phyloP scores from a whole-genome alignment of 768 basidiomycete genomes.

The Boletus tomentosulus region DNA sequence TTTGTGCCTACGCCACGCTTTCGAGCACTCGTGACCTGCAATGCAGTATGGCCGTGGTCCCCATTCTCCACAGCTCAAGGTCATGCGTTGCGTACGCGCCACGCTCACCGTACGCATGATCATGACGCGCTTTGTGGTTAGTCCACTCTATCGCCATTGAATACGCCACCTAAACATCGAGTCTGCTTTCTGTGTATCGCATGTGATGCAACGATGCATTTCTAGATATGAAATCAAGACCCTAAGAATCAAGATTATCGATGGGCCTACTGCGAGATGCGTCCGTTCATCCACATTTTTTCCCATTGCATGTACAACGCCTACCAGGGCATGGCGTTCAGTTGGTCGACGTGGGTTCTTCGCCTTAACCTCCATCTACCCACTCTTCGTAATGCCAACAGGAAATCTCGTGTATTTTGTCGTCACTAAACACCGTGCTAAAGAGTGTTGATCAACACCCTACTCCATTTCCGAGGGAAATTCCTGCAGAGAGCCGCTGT shows the following conservation, averaged over 20 bases:
- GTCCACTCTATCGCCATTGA: conserved; percentile 23
- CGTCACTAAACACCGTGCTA: conserved; percentile 1
- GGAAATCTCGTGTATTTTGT: conserved; percentile 5
- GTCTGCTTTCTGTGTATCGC: conserved; percentile 10
- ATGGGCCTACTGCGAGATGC: conserved; percentile 9
- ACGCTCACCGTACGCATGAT: conserved; percentile 6
- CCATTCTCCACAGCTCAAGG: conserved; percentile 11
- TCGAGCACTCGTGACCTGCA: conserved; percentile 10
- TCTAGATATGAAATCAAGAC: conserved; percentile 27
- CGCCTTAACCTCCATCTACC: conserved; percentile 5
- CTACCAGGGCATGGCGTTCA: not conserved
- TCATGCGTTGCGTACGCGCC: conserved; percentile 1
- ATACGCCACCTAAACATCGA: conserved; percentile 8
- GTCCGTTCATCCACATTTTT: conserved; percentile 10
- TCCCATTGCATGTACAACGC: conserved; percentile 4
- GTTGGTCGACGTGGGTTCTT: conserved; percentile 3
- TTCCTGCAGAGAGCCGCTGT: not conserved
- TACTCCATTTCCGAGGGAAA: conserved; percentile 23
- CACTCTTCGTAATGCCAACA: conserved; percentile 1
- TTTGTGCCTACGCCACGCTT: conserved; percentile 9
- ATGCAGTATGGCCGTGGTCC: conserved; percentile 7
- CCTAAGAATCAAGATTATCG: conserved; percentile 26
- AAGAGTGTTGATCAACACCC: not conserved
- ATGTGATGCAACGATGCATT: conserved; percentile 16
- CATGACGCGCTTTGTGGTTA: not conserved